phyloP scores from a whole-genome alignment of 2,329 filamentous ascomycete genomes.

The Fusarium oligoseptatum region DNA sequence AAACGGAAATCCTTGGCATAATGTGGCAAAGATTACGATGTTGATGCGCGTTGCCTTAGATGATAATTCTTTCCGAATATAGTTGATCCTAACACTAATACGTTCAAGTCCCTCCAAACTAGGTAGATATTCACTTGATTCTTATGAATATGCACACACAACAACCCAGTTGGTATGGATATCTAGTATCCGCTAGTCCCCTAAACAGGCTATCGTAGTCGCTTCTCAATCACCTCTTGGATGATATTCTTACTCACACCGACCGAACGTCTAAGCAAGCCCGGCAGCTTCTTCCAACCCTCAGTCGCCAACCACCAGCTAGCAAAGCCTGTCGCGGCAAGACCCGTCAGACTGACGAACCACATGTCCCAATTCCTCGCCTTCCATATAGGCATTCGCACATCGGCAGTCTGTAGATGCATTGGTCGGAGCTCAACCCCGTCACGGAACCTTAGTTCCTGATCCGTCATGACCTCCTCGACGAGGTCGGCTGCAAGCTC shows the following conservation, averaged over 20 bases:
- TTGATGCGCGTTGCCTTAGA: background rate
- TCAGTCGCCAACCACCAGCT: constrained; percentile 39
- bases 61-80: background rate
- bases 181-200: background rate
- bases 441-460: constrained; percentile 41
- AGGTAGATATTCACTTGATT: background rate
- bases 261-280: constrained; percentile 6
- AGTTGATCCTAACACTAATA: background rate
- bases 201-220: background rate
- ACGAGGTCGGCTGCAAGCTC: constrained; percentile 55
- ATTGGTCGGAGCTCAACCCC: constrained; percentile 49
- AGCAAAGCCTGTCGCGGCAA: constrained; percentile 16
- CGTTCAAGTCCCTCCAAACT: background rate
- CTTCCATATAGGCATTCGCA: constrained; percentile 56
- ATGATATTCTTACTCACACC: constrained; percentile 2
- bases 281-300: constrained; percentile 33
- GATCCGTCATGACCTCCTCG: constrained; percentile 58
- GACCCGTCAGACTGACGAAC: constrained; percentile 33
- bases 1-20: accelerated
- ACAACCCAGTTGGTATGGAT: background rate
- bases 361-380: constrained; percentile 57
- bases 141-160: background rate
- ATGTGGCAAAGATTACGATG: background rate
- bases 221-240: constrained; percentile 3
- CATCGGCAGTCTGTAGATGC: constrained; percentile 60